Percentiles rank a stretch among this genome's conserved stretches.
These are phyloP conservation scores for Paracamarosporium sp. DNA, from an alignment of 2,329 filamentous ascomycete genomes.

Conservation along the genomic window DNA sequence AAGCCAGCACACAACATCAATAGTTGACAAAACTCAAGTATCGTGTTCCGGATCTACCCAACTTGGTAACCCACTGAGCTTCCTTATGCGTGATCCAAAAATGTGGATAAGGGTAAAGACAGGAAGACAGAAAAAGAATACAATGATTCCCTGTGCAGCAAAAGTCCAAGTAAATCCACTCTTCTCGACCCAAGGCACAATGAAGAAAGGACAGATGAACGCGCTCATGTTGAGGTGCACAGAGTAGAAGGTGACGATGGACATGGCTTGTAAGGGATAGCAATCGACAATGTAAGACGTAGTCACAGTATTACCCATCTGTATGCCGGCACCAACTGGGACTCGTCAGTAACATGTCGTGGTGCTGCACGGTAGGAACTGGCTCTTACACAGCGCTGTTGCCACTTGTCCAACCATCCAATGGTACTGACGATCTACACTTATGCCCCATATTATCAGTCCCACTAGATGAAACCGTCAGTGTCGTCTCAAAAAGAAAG, in stretches of 20 bases:
- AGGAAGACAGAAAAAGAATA: slow-evolving; percentile 3
- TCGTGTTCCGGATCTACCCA: slow-evolving; percentile 7
- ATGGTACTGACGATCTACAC: slow-evolving; percentile 1
- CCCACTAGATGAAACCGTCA: background rate
- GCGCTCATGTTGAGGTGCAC: slow-evolving; percentile 7
- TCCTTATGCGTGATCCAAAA: background rate
- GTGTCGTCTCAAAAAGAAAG: background rate
- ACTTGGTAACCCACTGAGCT: background rate
- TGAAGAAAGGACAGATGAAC: slow-evolving; percentile 6
- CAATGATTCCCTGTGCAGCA: slow-evolving; percentile 2
- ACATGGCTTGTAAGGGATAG: slow-evolving; percentile 6
- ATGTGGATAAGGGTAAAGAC: background rate
- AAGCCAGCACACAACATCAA: too few species aligned
- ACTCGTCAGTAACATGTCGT: background rate
- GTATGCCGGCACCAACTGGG: slow-evolving; percentile 5
- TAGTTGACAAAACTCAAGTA: background rate
- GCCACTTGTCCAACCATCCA: slow-evolving; percentile 8
- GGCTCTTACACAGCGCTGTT: slow-evolving; percentile 1
- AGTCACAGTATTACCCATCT: slow-evolving; percentile 4
- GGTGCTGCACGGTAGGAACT: background rate
- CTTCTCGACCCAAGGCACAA: background rate
- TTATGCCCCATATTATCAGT: slow-evolving; percentile 2
- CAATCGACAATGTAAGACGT: slow-evolving; percentile 7
- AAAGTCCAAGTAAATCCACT: slow-evolving; percentile 1
- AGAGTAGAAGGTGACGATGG: slow-evolving; percentile 3